Evolutionary conservation across 441 rosid genomes (phyloP).

Genomic region (Populus hybrid): DNA sequence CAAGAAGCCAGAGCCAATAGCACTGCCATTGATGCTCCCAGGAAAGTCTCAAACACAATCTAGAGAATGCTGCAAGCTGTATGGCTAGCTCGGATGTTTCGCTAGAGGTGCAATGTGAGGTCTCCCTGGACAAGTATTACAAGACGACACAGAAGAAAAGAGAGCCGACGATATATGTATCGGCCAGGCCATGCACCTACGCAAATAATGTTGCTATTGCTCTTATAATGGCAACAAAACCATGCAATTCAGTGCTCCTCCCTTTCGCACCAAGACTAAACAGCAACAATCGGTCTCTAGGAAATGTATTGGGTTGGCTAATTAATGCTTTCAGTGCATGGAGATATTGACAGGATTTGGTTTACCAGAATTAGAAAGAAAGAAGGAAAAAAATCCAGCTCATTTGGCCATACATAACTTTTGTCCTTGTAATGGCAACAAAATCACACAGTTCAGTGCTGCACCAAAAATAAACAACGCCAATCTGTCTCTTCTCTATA

Average conservation of each 20-base stretch:
- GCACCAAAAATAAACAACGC: too few species aligned
- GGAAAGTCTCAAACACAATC: background rate
- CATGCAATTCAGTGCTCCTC: too few species aligned
- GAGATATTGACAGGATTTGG: too few species aligned
- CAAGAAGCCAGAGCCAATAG: constrained; percentile 10
- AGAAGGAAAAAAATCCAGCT: too few species aligned
- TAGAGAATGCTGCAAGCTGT: background rate
- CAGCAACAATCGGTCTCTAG: background rate
- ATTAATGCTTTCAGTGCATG: too few species aligned
- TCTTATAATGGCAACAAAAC: background rate
- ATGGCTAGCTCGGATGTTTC: background rate
- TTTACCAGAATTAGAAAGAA: too few species aligned
- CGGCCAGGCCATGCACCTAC: constrained; percentile 24
- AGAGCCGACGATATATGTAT: background rate
- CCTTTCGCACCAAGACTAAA: background rate
- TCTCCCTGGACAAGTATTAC: background rate
- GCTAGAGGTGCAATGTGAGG: background rate
- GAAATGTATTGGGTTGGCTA: too few species aligned
- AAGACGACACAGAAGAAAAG: background rate
- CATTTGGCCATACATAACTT: too few species aligned
- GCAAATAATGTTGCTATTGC: background rate
- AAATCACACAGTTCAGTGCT: too few species aligned
- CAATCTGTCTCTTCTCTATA: too few species aligned
- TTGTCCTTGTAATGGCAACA: too few species aligned
- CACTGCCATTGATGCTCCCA: constrained; percentile 33